These are phyloP conservation scores for Ceratocystis cubensis DNA, from an alignment of 2,329 filamentous ascomycete species.

Conservation along the genomic window DNA sequence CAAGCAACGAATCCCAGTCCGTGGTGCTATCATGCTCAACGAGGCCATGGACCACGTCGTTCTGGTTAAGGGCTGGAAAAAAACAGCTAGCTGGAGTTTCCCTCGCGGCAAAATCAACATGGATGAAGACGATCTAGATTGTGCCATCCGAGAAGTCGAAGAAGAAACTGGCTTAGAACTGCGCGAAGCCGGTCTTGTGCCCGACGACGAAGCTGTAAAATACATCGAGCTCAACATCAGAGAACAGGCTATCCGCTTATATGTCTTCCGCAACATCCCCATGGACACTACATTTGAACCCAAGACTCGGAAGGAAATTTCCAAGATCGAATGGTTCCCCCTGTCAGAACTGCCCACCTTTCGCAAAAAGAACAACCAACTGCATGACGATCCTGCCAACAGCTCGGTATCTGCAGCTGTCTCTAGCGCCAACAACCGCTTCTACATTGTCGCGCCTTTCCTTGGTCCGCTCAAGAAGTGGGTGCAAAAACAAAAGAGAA, in stretches of 20 bases:
- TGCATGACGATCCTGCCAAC: conserved; percentile 24
- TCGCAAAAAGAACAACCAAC: conserved; percentile 47
- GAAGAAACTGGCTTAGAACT: conserved; percentile 93
- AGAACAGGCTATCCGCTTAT: conserved; percentile 85
- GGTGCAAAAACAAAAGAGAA: conserved; percentile 67
- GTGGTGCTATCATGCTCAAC: conserved; percentile 87
- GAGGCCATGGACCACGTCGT: conserved; percentile 87
- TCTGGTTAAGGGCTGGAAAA: conserved; percentile 96
- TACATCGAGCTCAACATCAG: conserved; percentile 80
- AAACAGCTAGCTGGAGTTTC: conserved; percentile 90
- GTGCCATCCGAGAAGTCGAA: conserved; percentile 85
- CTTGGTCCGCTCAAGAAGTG: conserved; percentile 74
- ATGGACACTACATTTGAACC: conserved; percentile 82
- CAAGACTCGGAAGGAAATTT: conserved; percentile 90
- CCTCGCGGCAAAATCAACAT: conserved; percentile 97
- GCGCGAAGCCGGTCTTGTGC: conserved; percentile 60
- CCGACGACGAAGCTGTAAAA: conserved; percentile 58
- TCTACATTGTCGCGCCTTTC: conserved; percentile 97
- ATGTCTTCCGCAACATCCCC: conserved; percentile 79
- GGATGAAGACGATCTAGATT: conserved; percentile 85
- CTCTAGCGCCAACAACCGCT: conserved; percentile 60
- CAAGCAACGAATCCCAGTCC: conserved; percentile 86
- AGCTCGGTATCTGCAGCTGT: background rate
- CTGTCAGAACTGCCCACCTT: conserved; percentile 77
- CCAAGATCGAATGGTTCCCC: conserved; percentile 91